phyloP scores from a whole-genome alignment of 2,329 filamentous ascomycete species.

The Dothideomycetes sp. region DNA sequence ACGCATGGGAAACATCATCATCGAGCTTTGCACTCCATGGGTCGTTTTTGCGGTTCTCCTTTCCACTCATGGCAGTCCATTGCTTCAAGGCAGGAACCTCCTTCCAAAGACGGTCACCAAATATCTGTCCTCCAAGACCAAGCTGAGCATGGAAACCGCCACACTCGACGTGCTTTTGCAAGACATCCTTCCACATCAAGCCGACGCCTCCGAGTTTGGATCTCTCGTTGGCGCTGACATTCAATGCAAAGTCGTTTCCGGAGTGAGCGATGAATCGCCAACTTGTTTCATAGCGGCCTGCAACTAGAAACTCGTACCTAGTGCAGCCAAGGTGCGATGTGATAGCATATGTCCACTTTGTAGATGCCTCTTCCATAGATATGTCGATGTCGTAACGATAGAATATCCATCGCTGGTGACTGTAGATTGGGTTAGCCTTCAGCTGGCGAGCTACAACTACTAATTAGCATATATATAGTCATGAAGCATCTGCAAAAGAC shows the following conservation, averaged over 20 bases:
- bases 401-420: conserved; percentile 90
- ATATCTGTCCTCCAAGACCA: conserved; percentile 88
- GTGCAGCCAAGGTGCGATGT: conserved; percentile 95
- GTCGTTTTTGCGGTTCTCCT: conserved; percentile 83
- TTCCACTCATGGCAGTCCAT: conserved; percentile 87
- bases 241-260: conserved; percentile 87
- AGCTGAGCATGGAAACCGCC: conserved; percentile 93
- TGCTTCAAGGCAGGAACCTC: conserved; percentile 89
- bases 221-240: conserved; percentile 77
- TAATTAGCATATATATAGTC: conserved; percentile 25
- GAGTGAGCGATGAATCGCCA: conserved; percentile 97
- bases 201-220: conserved; percentile 78
- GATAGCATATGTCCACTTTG: conserved; percentile 96
- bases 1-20: conserved; percentile 90
- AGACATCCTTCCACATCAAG: conserved; percentile 98
- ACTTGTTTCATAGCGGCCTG: conserved; percentile 77
- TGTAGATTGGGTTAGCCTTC: conserved; percentile 70
- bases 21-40: conserved; percentile 91
- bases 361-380: conserved; percentile 73
- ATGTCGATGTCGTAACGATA: conserved; percentile 90
- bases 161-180: conserved; percentile 94
- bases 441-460: conserved; percentile 57
- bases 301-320: conserved; percentile 94
- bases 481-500: background rate
- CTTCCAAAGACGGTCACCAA: conserved; percentile 91